Percentiles rank a stretch among this genome's conserved stretches.
These are phyloP conservation scores for Nyctanthes arbortristis DNA, from an alignment of 257 asterid species.

Conservation along the genomic window DNA sequence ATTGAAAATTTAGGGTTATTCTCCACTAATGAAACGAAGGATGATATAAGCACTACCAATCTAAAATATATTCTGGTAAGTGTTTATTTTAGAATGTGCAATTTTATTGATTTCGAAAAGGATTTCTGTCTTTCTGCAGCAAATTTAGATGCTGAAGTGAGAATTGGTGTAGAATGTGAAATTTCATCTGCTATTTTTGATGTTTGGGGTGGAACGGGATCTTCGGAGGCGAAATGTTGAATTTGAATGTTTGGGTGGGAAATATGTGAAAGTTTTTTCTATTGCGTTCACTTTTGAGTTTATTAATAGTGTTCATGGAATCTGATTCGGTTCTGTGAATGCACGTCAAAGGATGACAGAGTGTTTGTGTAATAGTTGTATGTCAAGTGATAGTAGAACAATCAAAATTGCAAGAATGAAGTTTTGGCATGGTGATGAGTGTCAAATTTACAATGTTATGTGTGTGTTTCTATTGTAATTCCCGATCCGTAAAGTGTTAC, in stretches of 20 bases:
- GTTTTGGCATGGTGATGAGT: not conserved
- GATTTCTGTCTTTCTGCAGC: not conserved
- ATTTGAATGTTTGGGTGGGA: not conserved
- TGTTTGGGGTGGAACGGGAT: not conserved
- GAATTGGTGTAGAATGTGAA: not conserved
- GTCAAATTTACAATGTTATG: not conserved
- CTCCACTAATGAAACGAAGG: slow-evolving; percentile 86
- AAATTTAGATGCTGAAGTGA: not conserved
- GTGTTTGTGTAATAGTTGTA: too few species aligned
- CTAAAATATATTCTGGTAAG: slow-evolving; percentile 86
- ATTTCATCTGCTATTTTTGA: too few species aligned
- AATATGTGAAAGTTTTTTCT: not conserved
- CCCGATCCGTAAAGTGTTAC: not conserved
- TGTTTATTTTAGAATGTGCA: slow-evolving; percentile 1
- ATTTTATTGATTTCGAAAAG: not conserved
- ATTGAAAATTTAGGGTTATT: slow-evolving; percentile 76
- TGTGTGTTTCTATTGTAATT: slow-evolving; percentile 3
- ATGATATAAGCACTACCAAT: slow-evolving; percentile 81
- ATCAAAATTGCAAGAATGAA: too few species aligned
- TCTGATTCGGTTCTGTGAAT: not conserved
- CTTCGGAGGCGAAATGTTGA: not conserved
- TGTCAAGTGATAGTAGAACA: too few species aligned
- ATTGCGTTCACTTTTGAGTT: not conserved
- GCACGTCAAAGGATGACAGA: not conserved
- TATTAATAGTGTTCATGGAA: not conserved